Evolutionary conservation across 2,329 filamentous ascomycete species (phyloP).

Genomic region (Nannizziopsis barbatae): DNA sequence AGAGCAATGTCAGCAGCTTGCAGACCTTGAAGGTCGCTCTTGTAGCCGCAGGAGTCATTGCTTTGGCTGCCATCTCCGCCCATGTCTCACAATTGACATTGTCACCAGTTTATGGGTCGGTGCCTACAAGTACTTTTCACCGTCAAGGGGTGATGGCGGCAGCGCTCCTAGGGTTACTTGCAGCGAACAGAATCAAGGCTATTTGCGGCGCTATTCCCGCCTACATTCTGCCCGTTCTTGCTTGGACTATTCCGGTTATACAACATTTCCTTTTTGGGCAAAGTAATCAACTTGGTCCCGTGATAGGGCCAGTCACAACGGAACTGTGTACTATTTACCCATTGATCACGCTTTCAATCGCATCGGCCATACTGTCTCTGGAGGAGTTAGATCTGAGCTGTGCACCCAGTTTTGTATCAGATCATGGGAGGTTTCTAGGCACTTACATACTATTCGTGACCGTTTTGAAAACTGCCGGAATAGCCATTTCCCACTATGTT

Average conservation of each 20-base stretch:
- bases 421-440: constrained; percentile 54
- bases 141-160: constrained; percentile 53
- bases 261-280: constrained; percentile 60
- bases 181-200: constrained; percentile 44
- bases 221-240: constrained; percentile 57
- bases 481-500: constrained; percentile 41
- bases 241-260: constrained; percentile 60
- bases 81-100: constrained; percentile 53
- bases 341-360: constrained; percentile 52
- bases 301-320: constrained; percentile 62
- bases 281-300: constrained; percentile 55
- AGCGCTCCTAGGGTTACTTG: constrained; percentile 61
- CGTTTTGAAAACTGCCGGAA: constrained; percentile 33
- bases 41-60: constrained; percentile 1
- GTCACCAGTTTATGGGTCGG: constrained; percentile 78
- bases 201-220: constrained; percentile 41
- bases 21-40: neutral
- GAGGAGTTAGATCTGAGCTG: constrained; percentile 47
- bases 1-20: neutral
- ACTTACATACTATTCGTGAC: constrained; percentile 55
- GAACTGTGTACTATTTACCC: constrained; percentile 64
- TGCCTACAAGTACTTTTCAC: constrained; percentile 66
- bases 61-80: constrained; percentile 23
- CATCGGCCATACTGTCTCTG: constrained; percentile 53
- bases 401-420: constrained; percentile 47